Conservation (phyloP, 768 basidiomycete genomes). For the Kwoniella sp. region DNA sequence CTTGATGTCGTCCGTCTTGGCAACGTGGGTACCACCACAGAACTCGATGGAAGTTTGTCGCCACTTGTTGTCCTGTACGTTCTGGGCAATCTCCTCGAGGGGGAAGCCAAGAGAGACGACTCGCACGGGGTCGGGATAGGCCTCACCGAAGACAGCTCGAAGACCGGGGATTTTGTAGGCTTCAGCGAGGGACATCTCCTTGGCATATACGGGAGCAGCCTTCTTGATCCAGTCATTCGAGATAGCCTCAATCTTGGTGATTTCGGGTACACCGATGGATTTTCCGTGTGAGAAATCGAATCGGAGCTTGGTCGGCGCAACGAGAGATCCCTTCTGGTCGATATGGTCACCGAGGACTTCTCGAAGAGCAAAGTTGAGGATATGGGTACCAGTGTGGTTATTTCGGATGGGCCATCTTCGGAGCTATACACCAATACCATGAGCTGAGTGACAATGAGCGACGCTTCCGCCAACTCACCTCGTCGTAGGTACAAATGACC, state of each 20-base stretch:
- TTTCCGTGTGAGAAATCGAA: conserved; percentile 99
- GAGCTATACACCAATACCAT: conserved; percentile 59
- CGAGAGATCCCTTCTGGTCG: conserved; percentile 96
- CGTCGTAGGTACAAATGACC: conserved; percentile 88
- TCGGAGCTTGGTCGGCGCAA: conserved; percentile 90
- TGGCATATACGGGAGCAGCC: conserved; percentile 85
- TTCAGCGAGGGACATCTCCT: conserved; percentile 74
- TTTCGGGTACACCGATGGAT: conserved; percentile 72
- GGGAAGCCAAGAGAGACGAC: conserved; percentile 88
- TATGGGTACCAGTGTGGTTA: conserved; percentile 98
- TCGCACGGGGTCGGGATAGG: conserved; percentile 95
- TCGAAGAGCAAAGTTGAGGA: conserved; percentile 89
- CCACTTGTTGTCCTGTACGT: conserved; percentile 90
- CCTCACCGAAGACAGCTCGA: conserved; percentile 94
- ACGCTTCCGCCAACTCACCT: conserved; percentile 61
- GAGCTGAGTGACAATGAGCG: neutral
- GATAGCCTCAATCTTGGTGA: conserved; percentile 78
- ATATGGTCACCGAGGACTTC: conserved; percentile 96
- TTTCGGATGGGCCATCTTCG: conserved; percentile 94
- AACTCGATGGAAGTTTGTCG: conserved; percentile 88
- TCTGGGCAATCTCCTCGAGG: conserved; percentile 79
- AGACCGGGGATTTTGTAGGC: conserved; percentile 90
- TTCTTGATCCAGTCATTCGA: conserved; percentile 85
- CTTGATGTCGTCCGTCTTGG: conserved; percentile 96
- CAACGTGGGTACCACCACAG: conserved; percentile 97